Evolutionary conservation across 208 protist genomes (phyloP).

Genomic region (Crithidia fasciculata): DNA sequence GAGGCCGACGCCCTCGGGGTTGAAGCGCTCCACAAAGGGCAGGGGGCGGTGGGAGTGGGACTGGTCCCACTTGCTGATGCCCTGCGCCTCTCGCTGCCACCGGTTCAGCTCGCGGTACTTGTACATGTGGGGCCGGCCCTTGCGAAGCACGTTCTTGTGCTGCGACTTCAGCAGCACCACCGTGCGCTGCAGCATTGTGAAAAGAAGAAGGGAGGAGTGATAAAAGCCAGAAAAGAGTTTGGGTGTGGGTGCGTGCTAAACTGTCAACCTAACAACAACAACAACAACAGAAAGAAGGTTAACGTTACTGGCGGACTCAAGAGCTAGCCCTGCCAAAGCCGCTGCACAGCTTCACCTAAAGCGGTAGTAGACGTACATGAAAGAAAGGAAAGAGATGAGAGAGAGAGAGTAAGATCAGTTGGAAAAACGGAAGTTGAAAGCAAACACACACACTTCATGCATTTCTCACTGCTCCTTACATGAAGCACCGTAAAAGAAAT

Average conservation of each 20-base stretch:
- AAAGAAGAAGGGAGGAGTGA: conserved; percentile 4
- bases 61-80: conserved; percentile 90
- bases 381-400: conserved; percentile 3
- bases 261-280: no score
- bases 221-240: no score
- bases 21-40: conserved; percentile 86
- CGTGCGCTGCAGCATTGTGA: conserved; percentile 49
- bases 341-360: not conserved
- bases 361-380: not conserved
- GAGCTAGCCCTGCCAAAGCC: not conserved
- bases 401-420: conserved; percentile 9
- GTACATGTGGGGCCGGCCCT: conserved; percentile 82
- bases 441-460: no score
- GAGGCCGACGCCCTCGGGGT: conserved; percentile 83
- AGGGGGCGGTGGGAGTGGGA: conserved; percentile 83
- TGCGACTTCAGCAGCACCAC: conserved; percentile 60
- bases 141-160: conserved; percentile 86
- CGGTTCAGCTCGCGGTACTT: conserved; percentile 89
- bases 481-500: no score
- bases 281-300: no score
- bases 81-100: conserved; percentile 92
- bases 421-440: not conserved
- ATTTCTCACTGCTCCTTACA: no score
- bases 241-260: no score
- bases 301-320: no score